phyloP scores from a whole-genome alignment of 1,284 basidiomycete species.

The Cutaneotrichosporon mucoides region DNA sequence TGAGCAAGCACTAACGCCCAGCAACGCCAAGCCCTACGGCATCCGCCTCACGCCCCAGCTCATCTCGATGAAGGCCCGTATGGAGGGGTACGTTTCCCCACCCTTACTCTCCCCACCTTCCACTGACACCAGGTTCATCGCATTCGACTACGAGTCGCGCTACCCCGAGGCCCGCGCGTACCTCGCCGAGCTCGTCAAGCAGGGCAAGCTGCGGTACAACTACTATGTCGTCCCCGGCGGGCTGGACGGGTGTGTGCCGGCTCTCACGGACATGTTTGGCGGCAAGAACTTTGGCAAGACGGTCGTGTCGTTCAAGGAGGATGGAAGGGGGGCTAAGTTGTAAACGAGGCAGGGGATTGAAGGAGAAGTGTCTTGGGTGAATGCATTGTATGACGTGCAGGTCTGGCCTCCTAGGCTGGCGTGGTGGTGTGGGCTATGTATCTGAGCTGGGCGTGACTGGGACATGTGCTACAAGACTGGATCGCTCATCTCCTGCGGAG shows the following conservation, averaged over 20 bases:
- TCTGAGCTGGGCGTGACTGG: too few relatives aligned
- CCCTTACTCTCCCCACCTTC: slow-evolving; percentile 53
- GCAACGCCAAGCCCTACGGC: slow-evolving; percentile 32
- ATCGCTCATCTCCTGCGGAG: too few relatives aligned
- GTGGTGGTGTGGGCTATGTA: too few relatives aligned
- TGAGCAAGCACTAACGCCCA: neutral
- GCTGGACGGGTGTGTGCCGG: slow-evolving; percentile 64
- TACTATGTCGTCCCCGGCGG: slow-evolving; percentile 68
- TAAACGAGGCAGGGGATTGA: too few relatives aligned
- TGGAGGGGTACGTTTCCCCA: neutral
- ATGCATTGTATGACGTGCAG: too few relatives aligned
- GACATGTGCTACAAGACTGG: too few relatives aligned
- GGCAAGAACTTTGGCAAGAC: slow-evolving; percentile 82
- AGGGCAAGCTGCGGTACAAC: slow-evolving; percentile 72
- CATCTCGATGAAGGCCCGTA: slow-evolving; percentile 62
- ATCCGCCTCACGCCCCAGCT: slow-evolving; percentile 54
- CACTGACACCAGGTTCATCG: slow-evolving; percentile 57
- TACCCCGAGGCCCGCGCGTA: slow-evolving; percentile 49
- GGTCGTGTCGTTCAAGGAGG: slow-evolving; percentile 28
- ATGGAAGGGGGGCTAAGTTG: neutral
- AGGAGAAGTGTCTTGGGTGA: too few relatives aligned
- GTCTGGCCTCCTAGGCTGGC: too few relatives aligned
- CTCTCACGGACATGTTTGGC: slow-evolving; percentile 65
- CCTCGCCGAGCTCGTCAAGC: slow-evolving; percentile 55
- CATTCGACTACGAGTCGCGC: slow-evolving; percentile 56